A percentile compares a stretch with the other conserved stretches of the same genome.
Conservation (phyloP, 306 rosid species). For the Trifolium repens region DNA sequence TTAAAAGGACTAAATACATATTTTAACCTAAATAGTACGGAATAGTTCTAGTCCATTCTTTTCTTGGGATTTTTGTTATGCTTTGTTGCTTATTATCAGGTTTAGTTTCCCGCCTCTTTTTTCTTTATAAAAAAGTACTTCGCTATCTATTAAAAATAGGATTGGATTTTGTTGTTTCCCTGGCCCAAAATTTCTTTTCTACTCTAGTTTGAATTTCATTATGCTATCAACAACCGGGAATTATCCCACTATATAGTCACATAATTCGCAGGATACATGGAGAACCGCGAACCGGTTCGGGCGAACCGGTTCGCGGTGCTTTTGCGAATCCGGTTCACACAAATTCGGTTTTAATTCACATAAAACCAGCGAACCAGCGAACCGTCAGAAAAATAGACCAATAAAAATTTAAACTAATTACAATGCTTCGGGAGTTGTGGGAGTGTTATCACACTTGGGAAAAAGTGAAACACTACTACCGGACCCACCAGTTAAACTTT, state of each 20-base stretch:
- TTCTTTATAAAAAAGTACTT: neutral
- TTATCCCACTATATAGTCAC: neutral
- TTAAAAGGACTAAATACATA: neutral
- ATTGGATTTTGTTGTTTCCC: constrained; percentile 5
- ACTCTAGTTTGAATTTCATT: constrained; percentile 28
- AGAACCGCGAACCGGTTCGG: no score
- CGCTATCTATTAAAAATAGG: neutral
- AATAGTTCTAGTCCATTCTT: neutral
- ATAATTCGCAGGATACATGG: no score
- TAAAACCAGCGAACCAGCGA: no score
- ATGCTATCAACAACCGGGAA: neutral
- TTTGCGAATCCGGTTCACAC: no score
- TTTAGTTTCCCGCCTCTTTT: constrained; percentile 16
- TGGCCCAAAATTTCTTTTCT: neutral
- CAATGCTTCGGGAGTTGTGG: no score
- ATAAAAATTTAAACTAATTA: no score
- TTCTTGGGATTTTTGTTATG: neutral
- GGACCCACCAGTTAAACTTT: no score
- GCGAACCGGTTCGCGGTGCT: no score
- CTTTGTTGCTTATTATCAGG: constrained; percentile 20
- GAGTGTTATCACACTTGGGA: no score
- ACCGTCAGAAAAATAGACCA: no score
- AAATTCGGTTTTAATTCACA: no score
- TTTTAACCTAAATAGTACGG: neutral
- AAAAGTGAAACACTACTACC: no score